Conservation (phyloP, 306 rosid genomes). For the Inga laurina region DNA sequence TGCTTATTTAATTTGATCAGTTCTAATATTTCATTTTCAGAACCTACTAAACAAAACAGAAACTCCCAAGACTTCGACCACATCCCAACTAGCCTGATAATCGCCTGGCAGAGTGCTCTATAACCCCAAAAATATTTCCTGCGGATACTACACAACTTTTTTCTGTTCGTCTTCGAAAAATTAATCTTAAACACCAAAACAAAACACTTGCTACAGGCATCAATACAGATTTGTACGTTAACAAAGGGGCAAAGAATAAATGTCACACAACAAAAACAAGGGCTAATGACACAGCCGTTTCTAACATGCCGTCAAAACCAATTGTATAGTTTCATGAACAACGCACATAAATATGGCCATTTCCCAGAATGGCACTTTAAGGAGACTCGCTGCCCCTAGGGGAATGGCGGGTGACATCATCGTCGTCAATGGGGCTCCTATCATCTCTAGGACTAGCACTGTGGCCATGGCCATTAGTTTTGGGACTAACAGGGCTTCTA, state of each 20-base stretch:
- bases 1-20: background rate
- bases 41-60: background rate
- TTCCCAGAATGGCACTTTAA: constrained; percentile 17
- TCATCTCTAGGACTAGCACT: constrained; percentile 62
- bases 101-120: too few species aligned
- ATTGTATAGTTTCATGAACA: constrained; percentile 14
- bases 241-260: background rate
- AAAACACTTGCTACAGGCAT: background rate
- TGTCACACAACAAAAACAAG: background rate
- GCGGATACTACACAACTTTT: background rate
- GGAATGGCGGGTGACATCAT: constrained; percentile 50
- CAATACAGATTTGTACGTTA: background rate
- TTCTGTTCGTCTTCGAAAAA: background rate
- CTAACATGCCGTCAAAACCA: background rate
- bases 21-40: background rate
- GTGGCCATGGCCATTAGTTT: constrained; percentile 46
- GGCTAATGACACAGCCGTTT: constrained; percentile 10
- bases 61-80: background rate
- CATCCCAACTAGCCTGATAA: too few species aligned
- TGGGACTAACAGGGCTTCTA: constrained; percentile 57
- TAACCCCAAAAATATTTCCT: background rate
- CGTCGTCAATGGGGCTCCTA: constrained; percentile 64
- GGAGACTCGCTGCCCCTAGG: constrained; percentile 59
- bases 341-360: background rate
- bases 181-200: background rate